Base-by-base conservation (phyloP, 495 filamentous ascomycete species). In the Penicillium pancosmium region DNA sequence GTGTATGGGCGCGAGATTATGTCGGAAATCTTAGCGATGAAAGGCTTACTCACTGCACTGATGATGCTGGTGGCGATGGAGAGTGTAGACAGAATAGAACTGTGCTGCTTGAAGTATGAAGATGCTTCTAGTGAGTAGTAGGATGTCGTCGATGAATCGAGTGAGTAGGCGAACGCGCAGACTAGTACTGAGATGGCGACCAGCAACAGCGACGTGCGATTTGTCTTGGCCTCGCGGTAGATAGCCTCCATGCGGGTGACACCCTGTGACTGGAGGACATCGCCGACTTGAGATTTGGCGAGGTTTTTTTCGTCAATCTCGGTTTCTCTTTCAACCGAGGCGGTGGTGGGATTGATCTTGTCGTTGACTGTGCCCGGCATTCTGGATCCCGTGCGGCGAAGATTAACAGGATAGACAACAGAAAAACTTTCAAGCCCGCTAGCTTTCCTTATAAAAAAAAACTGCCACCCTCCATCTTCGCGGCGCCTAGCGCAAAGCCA, bases 21-120 rank as follows among this genome's bases (percentile, higher is more conserved):
- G 67, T 88, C 84, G 56, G 86, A 74, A 43, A 88, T 72, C 69
- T 88, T 88, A 51, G 84, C 86, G 21, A 87, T 73, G 9, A 85
- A 75, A 19, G 87, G 74, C 62, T 86, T 86, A 50, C 76, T 68
- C 55, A 88, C 73, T 61, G 85, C 87, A 57, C 77, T 82, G 57
- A 88, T 81, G 60, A 88, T 63, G 47, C 41, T 63, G 4, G 59
- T 65, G 1, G 68, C 63, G 9, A 63, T 68, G 19, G 61, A 57
- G 3, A 65, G 58, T 35, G 68, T 55, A 19, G 43, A 48, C 15
- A 61, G 34, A 11, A 43, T 33, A 18, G 52, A 48, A 15, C 36
- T 41, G 44, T 61, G 58, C 23, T 51, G 40, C 43, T 52, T 55
- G 44, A 61, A 61, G 2, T 48, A 50, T 23, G 52, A 55, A 1